Evolutionary conservation across 1,139 yeast species (phyloP).

Genomic region (Arxiozyma heterogenica): DNA sequence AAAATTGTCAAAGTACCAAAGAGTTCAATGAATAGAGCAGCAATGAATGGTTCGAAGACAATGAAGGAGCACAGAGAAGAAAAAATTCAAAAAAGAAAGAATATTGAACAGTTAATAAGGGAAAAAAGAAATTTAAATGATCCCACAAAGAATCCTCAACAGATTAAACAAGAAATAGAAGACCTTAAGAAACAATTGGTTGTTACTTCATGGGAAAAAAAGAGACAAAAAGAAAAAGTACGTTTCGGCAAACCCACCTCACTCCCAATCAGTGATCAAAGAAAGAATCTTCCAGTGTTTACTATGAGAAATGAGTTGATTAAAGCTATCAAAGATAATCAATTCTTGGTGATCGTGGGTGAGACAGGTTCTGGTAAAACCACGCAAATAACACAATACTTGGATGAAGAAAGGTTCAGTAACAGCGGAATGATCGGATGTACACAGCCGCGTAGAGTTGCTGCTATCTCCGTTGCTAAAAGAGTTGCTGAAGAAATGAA

Average conservation of each 20-base stretch:
- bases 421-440: conserved; percentile 60
- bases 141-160: conserved; percentile 31
- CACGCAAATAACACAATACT: conserved; percentile 85
- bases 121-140: conserved; percentile 33
- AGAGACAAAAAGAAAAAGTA: conserved; percentile 33
- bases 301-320: conserved; percentile 53
- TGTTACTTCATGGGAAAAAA: conserved; percentile 45
- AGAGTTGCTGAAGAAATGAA: conserved; percentile 88
- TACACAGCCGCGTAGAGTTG: conserved; percentile 94
- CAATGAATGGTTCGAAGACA: conserved; percentile 63
- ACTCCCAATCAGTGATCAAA: conserved; percentile 48
- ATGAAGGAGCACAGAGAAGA: conserved; percentile 60
- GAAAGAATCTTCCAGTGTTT: conserved; percentile 71
- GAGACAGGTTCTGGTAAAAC: conserved; percentile 98
- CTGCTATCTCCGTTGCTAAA: conserved; percentile 87
- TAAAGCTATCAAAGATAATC: conserved; percentile 53
- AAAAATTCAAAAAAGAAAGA: conserved; percentile 43
- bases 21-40: conserved; percentile 71
- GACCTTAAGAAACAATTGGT: conserved; percentile 26
- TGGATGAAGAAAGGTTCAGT: conserved; percentile 74
- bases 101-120: conserved; percentile 32
- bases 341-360: conserved; percentile 82
- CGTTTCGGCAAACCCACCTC: conserved; percentile 49
- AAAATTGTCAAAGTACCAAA: conserved; percentile 61
- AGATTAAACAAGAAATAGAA: conserved; percentile 12